These are phyloP conservation scores for Apium graveolens DNA, from an alignment of 129 eudicot species.

Conservation along the genomic window DNA sequence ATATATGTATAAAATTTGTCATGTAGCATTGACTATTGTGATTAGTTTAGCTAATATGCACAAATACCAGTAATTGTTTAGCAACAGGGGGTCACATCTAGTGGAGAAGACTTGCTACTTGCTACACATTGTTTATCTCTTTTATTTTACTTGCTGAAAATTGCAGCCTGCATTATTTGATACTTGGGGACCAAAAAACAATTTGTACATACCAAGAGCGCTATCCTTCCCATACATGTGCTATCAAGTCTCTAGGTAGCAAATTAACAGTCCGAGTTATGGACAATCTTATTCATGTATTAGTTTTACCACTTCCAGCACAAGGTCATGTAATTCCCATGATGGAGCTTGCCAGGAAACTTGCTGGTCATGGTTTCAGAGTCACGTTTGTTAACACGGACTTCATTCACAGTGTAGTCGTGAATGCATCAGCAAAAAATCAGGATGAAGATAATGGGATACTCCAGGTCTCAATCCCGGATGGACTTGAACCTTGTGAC, in stretches of 20 bases:
- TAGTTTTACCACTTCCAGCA: conserved; percentile 27
- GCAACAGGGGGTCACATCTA: too few relatives aligned
- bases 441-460: conserved; percentile 12
- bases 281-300: background rate
- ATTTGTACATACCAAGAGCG: background rate
- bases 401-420: background rate
- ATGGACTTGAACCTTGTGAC: conserved; percentile 51
- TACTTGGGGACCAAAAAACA: background rate
- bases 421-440: conserved; percentile 24
- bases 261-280: background rate
- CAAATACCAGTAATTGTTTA: background rate
- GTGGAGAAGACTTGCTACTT: background rate
- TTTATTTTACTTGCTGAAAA: background rate
- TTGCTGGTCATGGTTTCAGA: conserved; percentile 28
- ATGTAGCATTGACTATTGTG: too few relatives aligned
- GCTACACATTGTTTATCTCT: too few relatives aligned
- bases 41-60: background rate
- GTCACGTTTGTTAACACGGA: conserved; percentile 37
- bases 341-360: conserved; percentile 26
- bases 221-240: background rate
- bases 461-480: conserved; percentile 34
- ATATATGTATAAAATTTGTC: too few relatives aligned
- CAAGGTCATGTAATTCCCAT: conserved; percentile 73
- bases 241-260: background rate
- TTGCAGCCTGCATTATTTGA: background rate